Base-by-base conservation (phyloP, 148 eudicot genomes). In the Nepenthes gracilis region DNA sequence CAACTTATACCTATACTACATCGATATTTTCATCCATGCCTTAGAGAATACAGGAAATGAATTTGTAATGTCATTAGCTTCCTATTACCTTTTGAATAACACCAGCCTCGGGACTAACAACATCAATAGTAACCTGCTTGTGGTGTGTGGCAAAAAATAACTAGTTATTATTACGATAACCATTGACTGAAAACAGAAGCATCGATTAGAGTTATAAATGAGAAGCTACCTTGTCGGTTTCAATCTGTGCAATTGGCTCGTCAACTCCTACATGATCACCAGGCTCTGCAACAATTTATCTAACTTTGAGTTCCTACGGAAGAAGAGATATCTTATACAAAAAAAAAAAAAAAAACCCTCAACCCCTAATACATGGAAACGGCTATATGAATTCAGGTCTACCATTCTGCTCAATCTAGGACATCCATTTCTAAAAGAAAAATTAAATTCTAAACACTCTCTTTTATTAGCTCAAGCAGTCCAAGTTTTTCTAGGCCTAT, bases 241-340 rank as follows among this genome's bases (percentile, higher is more conserved):
- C 79, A 54, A 75, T 61, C 50, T 75, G 79, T 9, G 79, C 79
- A 70, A 75, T 75, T 0, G 79, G 72, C 65, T 75, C 78, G 59
- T 75, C 78, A 49, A 56, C 67, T 49, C 66, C 74, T 14, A 75
- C 78, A 52, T 59, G 58, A 58, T 75, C 78, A 66, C 78, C 66
- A 63, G 57, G 57, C 15, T 63, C 66, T 63, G 66, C 66, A 60
- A 6, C 54, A 34, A 12, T 6, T 37, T 36, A 23, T 36, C 50
- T 23, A 14, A 59, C 35, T 7, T 4, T 37, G 7, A 58, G 47
- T 6, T 4, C 6, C 56, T 54, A 54, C 15, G 35, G 12, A 55
- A 55, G 13, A 5, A 49, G 12, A 49, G 45, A 3, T 40, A 3
- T 8, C 45, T n/a, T 6, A 49, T 11, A 55, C 35, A n/a, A 33